A percentile compares a stretch with the other conserved stretches of the same genome.
Evolutionary conservation across 192 early-diverging fungal species (phyloP).

Genomic region (Coemansia sp.): DNA sequence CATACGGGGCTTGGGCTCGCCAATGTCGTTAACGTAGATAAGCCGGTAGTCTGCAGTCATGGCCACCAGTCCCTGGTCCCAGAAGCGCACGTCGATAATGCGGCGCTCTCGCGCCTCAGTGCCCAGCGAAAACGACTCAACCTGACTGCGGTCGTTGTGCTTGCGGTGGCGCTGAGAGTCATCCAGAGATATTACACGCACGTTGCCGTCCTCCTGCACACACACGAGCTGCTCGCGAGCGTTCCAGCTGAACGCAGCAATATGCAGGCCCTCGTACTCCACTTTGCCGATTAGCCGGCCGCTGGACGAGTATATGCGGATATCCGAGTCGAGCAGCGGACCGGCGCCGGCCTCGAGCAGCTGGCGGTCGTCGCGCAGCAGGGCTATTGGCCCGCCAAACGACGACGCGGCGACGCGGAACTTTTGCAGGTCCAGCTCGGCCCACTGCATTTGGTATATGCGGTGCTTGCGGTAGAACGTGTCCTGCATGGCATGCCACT

Average conservation of each 20-base stretch:
- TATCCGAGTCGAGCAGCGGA: constrained; percentile 70
- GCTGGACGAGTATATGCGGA: constrained; percentile 82
- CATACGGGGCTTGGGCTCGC: constrained; percentile 76
- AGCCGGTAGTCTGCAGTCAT: constrained; percentile 80
- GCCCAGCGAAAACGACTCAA: constrained; percentile 36
- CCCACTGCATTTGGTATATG: constrained; percentile 87
- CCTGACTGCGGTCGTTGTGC: background rate
- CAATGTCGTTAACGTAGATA: constrained; percentile 79
- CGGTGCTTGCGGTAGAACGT: constrained; percentile 64
- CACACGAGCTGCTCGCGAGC: constrained; percentile 81
- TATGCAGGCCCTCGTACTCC: constrained; percentile 86
- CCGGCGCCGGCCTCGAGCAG: constrained; percentile 72
- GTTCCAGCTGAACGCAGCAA: constrained; percentile 94
- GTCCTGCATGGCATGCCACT: constrained; percentile 51
- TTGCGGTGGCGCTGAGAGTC: constrained; percentile 60
- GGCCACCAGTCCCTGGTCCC: constrained; percentile 90
- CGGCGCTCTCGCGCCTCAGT: constrained; percentile 73
- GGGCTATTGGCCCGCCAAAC: constrained; percentile 92
- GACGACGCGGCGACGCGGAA: constrained; percentile 80
- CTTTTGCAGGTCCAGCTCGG: constrained; percentile 79
- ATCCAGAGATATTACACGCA: constrained; percentile 77
- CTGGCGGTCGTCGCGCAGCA: constrained; percentile 89
- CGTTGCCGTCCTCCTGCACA: constrained; percentile 80
- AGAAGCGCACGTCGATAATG: constrained; percentile 83
- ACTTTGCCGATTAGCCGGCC: constrained; percentile 84